Conservation (phyloP, 2,329 filamentous ascomycete species). For the Colletotrichum sp. region DNA sequence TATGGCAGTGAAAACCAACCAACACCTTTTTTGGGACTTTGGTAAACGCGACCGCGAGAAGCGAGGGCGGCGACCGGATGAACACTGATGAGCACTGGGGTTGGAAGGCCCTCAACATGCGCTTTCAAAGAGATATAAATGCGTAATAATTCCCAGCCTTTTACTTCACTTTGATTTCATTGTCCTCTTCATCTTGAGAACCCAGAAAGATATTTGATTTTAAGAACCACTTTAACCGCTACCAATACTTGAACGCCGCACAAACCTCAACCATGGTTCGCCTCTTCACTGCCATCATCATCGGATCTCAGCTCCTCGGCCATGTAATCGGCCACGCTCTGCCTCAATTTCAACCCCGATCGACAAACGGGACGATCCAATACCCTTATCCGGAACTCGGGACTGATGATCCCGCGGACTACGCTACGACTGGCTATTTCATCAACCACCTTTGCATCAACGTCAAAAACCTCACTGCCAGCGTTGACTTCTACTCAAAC, state of each 20-base stretch:
- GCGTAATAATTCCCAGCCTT: background rate
- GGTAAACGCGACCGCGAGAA: background rate
- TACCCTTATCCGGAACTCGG: conserved; percentile 2
- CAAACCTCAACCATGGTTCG: background rate
- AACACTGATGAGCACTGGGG: background rate
- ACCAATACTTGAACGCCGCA: background rate
- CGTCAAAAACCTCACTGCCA: conserved; percentile 32
- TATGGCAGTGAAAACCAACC: background rate
- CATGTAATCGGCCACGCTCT: background rate
- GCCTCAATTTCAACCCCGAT: background rate
- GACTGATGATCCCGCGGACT: conserved; percentile 25
- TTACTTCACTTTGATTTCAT: background rate
- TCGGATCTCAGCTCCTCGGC: background rate
- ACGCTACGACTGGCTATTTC: conserved; percentile 35
- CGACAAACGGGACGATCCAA: background rate
- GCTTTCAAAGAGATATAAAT: background rate
- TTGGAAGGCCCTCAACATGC: background rate
- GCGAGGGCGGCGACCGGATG: background rate
- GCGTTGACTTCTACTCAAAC: conserved; percentile 36
- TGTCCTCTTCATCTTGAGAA: background rate
- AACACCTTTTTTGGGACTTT: background rate
- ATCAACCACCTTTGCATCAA: conserved; percentile 39
- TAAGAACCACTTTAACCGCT: background rate
- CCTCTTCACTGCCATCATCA: background rate
- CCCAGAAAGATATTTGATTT: background rate